Percentiles rank a stretch among this genome's conserved stretches.
Conservation (phyloP, 306 rosid species). For the Herpetospermum pedunculosum region DNA sequence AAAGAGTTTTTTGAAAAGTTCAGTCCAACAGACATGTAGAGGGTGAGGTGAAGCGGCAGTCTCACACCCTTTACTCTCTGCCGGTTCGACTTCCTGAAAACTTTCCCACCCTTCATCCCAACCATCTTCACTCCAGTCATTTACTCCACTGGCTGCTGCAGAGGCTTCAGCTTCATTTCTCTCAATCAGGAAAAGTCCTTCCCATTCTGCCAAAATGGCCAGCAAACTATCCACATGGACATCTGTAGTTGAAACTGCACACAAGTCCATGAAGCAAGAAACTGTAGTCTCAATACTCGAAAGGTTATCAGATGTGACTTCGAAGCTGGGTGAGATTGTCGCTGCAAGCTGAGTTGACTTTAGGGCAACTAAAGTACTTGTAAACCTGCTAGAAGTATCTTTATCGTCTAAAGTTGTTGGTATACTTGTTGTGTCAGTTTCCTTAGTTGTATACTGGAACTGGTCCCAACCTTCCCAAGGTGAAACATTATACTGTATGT, state of each 20-base stretch:
- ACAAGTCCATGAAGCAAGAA: conserved; percentile 67
- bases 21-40: conserved; percentile 73
- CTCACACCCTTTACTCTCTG: conserved; percentile 30
- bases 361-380: conserved; percentile 85
- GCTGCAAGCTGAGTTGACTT: conserved; percentile 77
- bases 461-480: conserved; percentile 97
- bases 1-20: conserved; percentile 50
- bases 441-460: conserved; percentile 30
- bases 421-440: conserved; percentile 30
- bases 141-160: conserved; percentile 43
- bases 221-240: conserved; percentile 53
- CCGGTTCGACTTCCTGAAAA: conserved; percentile 58
- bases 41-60: conserved; percentile 43
- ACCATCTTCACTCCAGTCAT: conserved; percentile 69
- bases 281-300: conserved; percentile 45
- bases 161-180: conserved; percentile 33
- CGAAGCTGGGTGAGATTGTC: conserved; percentile 60
- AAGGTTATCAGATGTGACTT: conserved; percentile 64
- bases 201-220: conserved; percentile 82
- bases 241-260: conserved; percentile 43
- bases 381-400: conserved; percentile 64
- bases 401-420: conserved; percentile 36
- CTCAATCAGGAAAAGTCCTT: conserved; percentile 49
- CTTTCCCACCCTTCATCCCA: conserved; percentile 99
- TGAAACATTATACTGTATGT: conserved; percentile 41